phyloP scores from a whole-genome alignment of 2,329 filamentous ascomycete species.

The Claviceps arundinis region DNA sequence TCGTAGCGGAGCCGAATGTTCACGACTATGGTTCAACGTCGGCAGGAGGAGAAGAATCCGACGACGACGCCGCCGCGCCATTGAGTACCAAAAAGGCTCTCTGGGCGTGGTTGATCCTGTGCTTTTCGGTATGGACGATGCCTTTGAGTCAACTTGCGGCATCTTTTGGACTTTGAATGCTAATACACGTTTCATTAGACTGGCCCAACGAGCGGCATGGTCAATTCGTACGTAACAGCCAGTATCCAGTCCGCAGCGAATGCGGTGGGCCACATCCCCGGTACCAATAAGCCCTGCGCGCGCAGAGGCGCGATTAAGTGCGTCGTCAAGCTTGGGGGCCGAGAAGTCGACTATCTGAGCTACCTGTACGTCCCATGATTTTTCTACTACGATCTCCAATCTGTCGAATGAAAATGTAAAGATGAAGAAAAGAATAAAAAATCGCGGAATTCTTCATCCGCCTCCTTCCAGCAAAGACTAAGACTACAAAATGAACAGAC shows the following conservation, averaged over 20 bases:
- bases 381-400: neutral
- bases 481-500: conserved; percentile 1
- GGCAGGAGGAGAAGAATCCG: neutral
- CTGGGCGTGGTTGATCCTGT: conserved; percentile 10
- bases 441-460: neutral
- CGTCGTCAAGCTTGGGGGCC: conserved; percentile 9
- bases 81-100: conserved; percentile 7
- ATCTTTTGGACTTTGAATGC: no score
- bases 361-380: conserved; percentile 6
- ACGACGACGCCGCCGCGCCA: conserved; percentile 2
- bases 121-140: conserved; percentile 7
- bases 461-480: neutral
- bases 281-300: conserved; percentile 9
- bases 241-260: conserved; percentile 11
- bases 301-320: conserved; percentile 9
- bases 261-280: conserved; percentile 9
- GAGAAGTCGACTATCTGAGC: conserved; percentile 11
- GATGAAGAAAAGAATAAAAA: neutral
- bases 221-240: conserved; percentile 10
- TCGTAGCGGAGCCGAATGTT: neutral
- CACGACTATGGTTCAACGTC: neutral
- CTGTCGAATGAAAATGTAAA: neutral
- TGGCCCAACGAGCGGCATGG: conserved; percentile 9
- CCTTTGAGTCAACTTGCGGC: no score
- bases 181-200: conserved; percentile 2